Evolutionary conservation across 306 rosid species (phyloP), one percentile per base, ranked within the genome.

Genomic region (Vigna reflexopilosa): DNA sequence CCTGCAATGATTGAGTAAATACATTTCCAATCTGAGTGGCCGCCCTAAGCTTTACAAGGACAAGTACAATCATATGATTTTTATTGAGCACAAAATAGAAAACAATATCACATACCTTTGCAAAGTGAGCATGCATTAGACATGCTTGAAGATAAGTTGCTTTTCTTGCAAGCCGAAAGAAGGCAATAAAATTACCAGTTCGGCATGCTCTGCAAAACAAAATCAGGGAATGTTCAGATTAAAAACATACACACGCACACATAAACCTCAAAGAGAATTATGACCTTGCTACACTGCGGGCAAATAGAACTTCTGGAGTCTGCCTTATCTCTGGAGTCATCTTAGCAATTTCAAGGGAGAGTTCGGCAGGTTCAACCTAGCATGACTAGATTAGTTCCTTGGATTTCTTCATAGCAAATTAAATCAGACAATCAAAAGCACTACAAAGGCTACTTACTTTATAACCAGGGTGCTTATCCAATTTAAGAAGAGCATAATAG

Each of bases 341-440:
- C 91, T 93, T 89, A 56, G 99, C 97, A 87, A 95, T 97, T 88
- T 95, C 99, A 52, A 93, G 98, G 28, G 99, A 95, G 83, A 95
- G 97, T 93, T 95, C 99, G 78, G 96, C 97, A 76, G 99, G 97
- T 90, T 95, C 98, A 89, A 95, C 99, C 99, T 93, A 87, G 82
- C 30, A 82, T 66, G 36, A 86, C 81, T 79, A 63, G 77, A 71
- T 85, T 83, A 80, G 76, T 80, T 87, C 77, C 77, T 75, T 55
- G 64, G 61, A 66, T 48, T 79, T 79, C 17, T 76, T 61, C 50
- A 48, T 48, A 50, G 79, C 56, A 83, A 80, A 85, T 57, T 61
- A 85, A 82, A 84, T 68, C 54, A 57, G 65, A 74, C 81, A 59
- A 84, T 69, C 22, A 72, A 73, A 30, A 77, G 24, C 66, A 72